These are phyloP conservation scores for Centrapalus pauciflorus DNA, from an alignment of 129 eudicot genomes.

Conservation along the genomic window DNA sequence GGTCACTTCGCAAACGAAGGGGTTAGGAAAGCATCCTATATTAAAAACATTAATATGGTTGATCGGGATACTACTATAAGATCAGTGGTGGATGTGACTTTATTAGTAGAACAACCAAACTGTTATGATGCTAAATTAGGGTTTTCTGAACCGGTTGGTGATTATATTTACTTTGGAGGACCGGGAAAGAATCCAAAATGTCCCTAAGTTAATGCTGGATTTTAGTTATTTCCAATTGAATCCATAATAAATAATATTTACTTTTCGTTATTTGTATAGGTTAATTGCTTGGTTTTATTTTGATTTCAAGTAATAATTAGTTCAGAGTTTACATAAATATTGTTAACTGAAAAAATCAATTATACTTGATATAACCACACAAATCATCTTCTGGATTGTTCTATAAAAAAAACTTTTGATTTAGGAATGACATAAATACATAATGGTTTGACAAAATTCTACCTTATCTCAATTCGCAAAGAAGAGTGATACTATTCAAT, in stretches of 20 bases:
- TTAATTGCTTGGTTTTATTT: background rate
- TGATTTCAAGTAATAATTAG: no score
- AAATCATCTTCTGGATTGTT: no score
- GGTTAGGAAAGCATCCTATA: slow-evolving; percentile 14
- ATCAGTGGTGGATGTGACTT: background rate
- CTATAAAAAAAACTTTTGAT: no score
- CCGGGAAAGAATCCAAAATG: slow-evolving; percentile 12
- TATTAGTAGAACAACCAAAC: background rate
- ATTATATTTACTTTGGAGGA: slow-evolving; percentile 23
- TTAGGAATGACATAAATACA: no score
- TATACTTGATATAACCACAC: no score
- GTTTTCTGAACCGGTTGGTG: background rate
- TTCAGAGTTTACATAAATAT: no score
- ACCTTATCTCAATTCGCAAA: no score
- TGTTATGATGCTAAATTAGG: slow-evolving; percentile 12
- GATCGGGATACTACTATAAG: background rate
- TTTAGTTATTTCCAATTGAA: background rate
- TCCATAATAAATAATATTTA: no score
- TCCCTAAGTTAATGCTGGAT: background rate
- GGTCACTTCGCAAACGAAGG: slow-evolving; percentile 24
- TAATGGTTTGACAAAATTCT: no score
- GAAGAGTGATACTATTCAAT: no score
- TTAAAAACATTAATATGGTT: slow-evolving; percentile 16
- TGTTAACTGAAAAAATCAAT: no score
- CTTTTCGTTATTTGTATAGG: background rate